A percentile compares a stretch with the other conserved stretches of the same genome.
These are phyloP conservation scores for Colletotrichum sp. DNA, from an alignment of 2,329 filamentous ascomycete species.

Conservation along the genomic window DNA sequence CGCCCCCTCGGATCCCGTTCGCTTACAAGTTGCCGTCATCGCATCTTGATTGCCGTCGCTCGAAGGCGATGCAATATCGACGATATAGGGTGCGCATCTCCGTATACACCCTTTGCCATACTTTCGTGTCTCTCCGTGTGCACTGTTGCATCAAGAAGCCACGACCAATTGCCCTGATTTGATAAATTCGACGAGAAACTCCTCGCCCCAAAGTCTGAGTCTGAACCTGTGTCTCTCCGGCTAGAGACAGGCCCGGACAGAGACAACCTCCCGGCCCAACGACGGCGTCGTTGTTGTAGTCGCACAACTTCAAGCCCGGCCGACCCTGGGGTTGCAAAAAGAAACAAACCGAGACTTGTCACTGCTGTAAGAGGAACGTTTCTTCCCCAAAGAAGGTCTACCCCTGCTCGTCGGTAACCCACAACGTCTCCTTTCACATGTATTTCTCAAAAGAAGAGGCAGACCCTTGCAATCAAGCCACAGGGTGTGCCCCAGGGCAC, in stretches of 20 bases:
- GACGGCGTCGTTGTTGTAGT: neutral
- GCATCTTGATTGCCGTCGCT: neutral
- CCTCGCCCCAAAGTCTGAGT: neutral
- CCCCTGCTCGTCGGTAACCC: conserved; percentile 10
- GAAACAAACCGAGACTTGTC: conserved; percentile 9
- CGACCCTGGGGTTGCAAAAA: neutral
- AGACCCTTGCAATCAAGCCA: neutral
- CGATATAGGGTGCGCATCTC: neutral
- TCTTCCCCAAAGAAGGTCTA: conserved; percentile 1
- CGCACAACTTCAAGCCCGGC: neutral
- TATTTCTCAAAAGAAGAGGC: neutral
- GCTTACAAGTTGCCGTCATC: neutral
- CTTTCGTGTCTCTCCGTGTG: neutral
- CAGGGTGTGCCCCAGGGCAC: conserved; percentile 1
- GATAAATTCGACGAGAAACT: neutral
- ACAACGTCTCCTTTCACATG: conserved; percentile 17
- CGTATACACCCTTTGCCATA: neutral
- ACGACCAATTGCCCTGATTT: conserved; percentile 10
- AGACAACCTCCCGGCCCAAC: neutral
- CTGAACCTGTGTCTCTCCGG: conserved; percentile 12
- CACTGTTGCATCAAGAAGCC: neutral
- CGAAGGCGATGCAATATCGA: neutral
- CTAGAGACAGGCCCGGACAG: conserved; percentile 8
- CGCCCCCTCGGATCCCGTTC: neutral
- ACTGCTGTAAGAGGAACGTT: conserved; percentile 10